A percentile compares a stretch with the other conserved stretches of the same genome.
phyloP scores from a whole-genome alignment of 192 early-diverging fungal genomes.

The Mortierella hygrophila region DNA sequence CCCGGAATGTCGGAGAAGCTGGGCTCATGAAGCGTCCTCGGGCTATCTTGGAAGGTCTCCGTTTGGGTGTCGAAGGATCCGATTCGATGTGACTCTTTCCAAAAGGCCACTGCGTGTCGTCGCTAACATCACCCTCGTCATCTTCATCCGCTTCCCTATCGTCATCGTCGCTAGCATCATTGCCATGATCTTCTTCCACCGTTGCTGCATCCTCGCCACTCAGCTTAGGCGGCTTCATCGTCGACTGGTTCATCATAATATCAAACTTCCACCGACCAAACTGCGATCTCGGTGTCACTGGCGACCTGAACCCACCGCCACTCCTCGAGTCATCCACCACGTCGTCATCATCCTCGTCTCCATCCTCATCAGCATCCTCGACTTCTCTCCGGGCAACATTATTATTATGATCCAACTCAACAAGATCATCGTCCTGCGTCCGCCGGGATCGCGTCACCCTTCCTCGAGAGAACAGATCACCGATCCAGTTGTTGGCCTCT shows the following conservation, averaged over 20 bases:
- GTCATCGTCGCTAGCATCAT: not conserved
- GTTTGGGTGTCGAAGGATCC: not conserved
- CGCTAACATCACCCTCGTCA: not conserved
- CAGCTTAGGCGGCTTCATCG: slow-evolving; percentile 22
- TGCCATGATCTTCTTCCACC: not conserved
- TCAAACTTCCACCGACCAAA: slow-evolving; percentile 26
- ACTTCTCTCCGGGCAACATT: not conserved
- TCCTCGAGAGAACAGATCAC: not conserved
- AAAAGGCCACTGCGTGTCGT: not conserved
- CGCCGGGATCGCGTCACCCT: not conserved
- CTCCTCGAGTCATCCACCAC: not conserved
- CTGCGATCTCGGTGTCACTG: slow-evolving; percentile 17
- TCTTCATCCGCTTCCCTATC: not conserved
- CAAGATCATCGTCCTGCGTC: not conserved
- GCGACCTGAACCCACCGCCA: not conserved
- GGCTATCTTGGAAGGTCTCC: slow-evolving; percentile 1
- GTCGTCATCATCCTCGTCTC: not conserved
- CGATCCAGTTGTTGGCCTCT: not conserved
- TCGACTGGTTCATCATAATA: slow-evolving; percentile 27
- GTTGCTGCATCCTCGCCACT: not conserved
- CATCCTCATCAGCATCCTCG: not conserved
- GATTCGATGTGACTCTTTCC: not conserved
- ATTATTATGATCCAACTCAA: not conserved
- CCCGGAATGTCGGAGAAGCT: not conserved
- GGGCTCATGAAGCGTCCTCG: not conserved